A percentile compares a stretch with the other conserved stretches of the same genome.
phyloP scores from a whole-genome alignment of 2,329 filamentous ascomycete species.

The Aspergillus sp. region DNA sequence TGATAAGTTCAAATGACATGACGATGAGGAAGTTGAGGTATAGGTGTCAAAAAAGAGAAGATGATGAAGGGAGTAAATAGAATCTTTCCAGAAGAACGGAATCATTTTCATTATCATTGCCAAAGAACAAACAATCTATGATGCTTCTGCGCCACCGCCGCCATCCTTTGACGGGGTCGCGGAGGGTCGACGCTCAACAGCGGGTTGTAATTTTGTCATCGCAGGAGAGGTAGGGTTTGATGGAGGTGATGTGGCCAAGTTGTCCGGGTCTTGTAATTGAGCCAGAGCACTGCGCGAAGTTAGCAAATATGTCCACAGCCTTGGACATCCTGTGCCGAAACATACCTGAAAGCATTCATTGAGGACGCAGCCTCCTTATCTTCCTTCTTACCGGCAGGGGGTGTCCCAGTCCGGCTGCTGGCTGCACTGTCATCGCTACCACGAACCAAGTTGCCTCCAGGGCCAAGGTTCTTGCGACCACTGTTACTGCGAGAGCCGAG shows the following conservation, averaged over 20 bases:
- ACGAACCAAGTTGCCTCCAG: slow-evolving; percentile 69
- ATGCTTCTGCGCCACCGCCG: slow-evolving; percentile 33
- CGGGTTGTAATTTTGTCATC: slow-evolving; percentile 47
- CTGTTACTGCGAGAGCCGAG: slow-evolving; percentile 90
- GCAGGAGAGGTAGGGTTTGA: slow-evolving; percentile 50
- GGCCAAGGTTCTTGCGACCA: slow-evolving; percentile 70
- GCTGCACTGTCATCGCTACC: slow-evolving; percentile 80
- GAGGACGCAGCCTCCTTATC: slow-evolving; percentile 64
- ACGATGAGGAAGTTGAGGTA: slow-evolving; percentile 11
- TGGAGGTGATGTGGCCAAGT: slow-evolving; percentile 49
- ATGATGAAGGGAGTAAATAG: slow-evolving; percentile 16
- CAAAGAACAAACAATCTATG: slow-evolving; percentile 39
- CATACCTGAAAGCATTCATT: slow-evolving; percentile 93
- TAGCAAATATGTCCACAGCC: slow-evolving; percentile 1
- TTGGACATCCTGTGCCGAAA: slow-evolving; percentile 9
- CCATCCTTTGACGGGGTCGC: slow-evolving; percentile 44
- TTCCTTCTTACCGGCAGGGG: slow-evolving; percentile 66
- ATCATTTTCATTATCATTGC: slow-evolving; percentile 40
- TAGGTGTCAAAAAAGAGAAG: slow-evolving; percentile 16
- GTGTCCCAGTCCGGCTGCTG: slow-evolving; percentile 87
- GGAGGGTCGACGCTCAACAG: slow-evolving; percentile 43
- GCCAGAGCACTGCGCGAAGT: slow-evolving; percentile 45
- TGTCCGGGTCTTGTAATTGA: slow-evolving; percentile 46
- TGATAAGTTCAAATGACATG: slow-evolving; percentile 19
- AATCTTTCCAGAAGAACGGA: slow-evolving; percentile 38